These are phyloP conservation scores for Trichoderma semiorbis DNA, from an alignment of 2,329 filamentous ascomycete genomes.

Conservation along the genomic window DNA sequence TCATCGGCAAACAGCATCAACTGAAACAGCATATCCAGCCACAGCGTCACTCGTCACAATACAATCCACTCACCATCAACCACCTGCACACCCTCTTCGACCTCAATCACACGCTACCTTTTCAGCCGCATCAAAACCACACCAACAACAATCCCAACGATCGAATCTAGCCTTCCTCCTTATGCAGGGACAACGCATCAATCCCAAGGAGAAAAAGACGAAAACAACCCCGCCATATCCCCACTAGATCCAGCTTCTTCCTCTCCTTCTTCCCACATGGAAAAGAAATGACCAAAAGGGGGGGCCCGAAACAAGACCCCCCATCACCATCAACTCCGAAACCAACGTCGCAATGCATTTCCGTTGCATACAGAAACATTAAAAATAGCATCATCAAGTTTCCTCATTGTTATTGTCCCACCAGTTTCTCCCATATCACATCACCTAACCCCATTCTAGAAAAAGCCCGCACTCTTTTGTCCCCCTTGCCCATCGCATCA, in stretches of 20 bases:
- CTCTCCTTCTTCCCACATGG: not conserved
- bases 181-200: conserved; percentile 5
- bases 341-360: not conserved
- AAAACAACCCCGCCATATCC: not conserved
- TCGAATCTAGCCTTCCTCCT: not conserved
- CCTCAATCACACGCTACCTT: not conserved
- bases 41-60: not conserved
- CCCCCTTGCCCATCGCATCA: not conserved
- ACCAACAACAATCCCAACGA: not conserved
- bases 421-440: not conserved
- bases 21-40: not conserved
- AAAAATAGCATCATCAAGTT: not conserved
- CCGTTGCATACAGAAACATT: not conserved
- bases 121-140: not conserved
- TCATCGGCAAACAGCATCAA: not conserved
- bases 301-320: not conserved
- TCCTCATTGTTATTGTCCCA: not conserved
- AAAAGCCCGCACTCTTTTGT: not conserved
- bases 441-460: not conserved
- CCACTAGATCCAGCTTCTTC: not conserved
- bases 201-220: not conserved
- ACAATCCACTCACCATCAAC: not conserved
- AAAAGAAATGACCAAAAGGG: not conserved
- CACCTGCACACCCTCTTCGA: not conserved
- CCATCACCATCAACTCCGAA: not conserved